These are phyloP conservation scores for Fusarium burgessii DNA, from an alignment of 2,329 filamentous ascomycete genomes.

Conservation along the genomic window DNA sequence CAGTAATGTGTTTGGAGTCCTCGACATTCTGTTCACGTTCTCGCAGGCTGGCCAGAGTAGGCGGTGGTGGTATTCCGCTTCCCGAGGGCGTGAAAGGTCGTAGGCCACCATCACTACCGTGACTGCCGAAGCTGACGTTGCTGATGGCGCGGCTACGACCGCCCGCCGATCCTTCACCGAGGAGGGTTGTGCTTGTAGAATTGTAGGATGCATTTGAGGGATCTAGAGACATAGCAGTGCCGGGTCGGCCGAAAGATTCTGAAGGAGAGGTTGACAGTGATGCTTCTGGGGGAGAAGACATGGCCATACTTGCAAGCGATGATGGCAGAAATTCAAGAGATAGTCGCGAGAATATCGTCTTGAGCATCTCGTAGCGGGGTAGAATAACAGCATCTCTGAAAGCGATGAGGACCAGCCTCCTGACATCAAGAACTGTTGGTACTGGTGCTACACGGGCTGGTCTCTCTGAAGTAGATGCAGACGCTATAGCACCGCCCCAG, in stretches of 20 bases:
- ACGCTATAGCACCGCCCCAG: slow-evolving; percentile 78
- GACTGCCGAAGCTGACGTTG: slow-evolving; percentile 78
- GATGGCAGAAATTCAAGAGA: slow-evolving; percentile 81
- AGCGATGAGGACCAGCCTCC: slow-evolving; percentile 86
- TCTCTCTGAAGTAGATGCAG: slow-evolving; percentile 48
- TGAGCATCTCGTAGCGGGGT: slow-evolving; percentile 87
- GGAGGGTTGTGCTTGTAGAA: slow-evolving; percentile 80
- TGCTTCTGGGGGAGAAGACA: slow-evolving; percentile 65
- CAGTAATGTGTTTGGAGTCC: slow-evolving; percentile 84
- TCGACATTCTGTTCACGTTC: slow-evolving; percentile 73
- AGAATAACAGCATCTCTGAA: slow-evolving; percentile 92
- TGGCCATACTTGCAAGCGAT: slow-evolving; percentile 62
- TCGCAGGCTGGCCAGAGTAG: slow-evolving; percentile 57
- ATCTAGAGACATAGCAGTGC: slow-evolving; percentile 81
- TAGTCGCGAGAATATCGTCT: slow-evolving; percentile 89
- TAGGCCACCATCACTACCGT: slow-evolving; percentile 59
- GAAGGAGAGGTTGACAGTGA: slow-evolving; percentile 65
- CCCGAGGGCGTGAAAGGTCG: slow-evolving; percentile 65
- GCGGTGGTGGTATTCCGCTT: slow-evolving; percentile 36
- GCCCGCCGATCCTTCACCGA: slow-evolving; percentile 71
- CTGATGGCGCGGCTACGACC: slow-evolving; percentile 84
- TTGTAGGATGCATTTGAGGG: slow-evolving; percentile 82
- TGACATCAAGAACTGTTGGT: slow-evolving; percentile 78
- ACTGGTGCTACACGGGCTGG: slow-evolving; percentile 59
- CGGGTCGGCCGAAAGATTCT: slow-evolving; percentile 68